Conservation (phyloP, 1,139 yeast genomes). For the Debaryomycetaceae sp. region DNA sequence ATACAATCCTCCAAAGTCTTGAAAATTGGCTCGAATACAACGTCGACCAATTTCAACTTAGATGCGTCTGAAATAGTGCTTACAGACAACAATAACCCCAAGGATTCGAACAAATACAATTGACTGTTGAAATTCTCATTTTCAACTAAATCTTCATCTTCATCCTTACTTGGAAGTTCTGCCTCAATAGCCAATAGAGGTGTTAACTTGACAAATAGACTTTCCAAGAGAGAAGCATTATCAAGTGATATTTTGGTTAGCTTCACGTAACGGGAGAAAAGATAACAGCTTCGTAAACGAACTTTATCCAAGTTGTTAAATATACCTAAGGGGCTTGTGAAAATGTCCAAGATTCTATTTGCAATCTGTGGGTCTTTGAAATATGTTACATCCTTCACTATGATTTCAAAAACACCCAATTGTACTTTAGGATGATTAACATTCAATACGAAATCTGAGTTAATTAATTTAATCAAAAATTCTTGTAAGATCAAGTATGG, state of each 20-base stretch:
- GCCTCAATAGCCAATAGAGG: conserved; percentile 62
- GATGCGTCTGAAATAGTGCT: conserved; percentile 33
- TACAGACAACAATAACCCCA: conserved; percentile 63
- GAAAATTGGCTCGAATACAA: conserved; percentile 76
- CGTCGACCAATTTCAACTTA: conserved; percentile 52
- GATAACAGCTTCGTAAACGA: conserved; percentile 84
- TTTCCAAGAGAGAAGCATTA: conserved; percentile 27
- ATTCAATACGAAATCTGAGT: conserved; percentile 48
- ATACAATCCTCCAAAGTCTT: conserved; percentile 67
- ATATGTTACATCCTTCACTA: conserved; percentile 73
- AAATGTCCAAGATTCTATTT: conserved; percentile 66
- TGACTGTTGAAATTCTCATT: conserved; percentile 75
- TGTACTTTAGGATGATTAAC: conserved; percentile 78
- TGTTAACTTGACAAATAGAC: conserved; percentile 38
- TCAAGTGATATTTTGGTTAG: conserved; percentile 59
- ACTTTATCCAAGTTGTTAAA: conserved; percentile 72
- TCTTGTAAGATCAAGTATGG: conserved; percentile 60
- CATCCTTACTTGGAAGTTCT: conserved; percentile 48
- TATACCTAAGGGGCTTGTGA: conserved; percentile 77
- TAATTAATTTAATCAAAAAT: conserved; percentile 62
- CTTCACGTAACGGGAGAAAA: conserved; percentile 79
- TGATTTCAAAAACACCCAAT: conserved; percentile 75
- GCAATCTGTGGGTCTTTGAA: conserved; percentile 54
- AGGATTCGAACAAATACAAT: conserved; percentile 76
- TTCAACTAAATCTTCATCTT: conserved; percentile 51